Evolutionary conservation across 2,329 filamentous ascomycete species (phyloP).

Genomic region (Trichoderma sp.): DNA sequence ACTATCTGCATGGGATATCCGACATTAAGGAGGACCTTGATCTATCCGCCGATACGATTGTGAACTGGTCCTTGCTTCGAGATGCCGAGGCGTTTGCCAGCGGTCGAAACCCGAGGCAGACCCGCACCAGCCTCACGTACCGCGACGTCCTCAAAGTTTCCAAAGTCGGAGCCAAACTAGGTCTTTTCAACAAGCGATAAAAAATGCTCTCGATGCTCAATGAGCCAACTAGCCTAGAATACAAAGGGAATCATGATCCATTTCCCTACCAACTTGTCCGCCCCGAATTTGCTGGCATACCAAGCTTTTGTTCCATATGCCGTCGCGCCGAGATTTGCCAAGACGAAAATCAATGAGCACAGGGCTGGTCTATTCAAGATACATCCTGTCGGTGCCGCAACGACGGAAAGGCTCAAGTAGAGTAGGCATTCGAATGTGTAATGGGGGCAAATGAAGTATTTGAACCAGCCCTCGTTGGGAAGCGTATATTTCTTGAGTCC

Average conservation of each 20-base stretch:
- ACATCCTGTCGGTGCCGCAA: slow-evolving; percentile 66
- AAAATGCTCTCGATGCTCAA: background rate
- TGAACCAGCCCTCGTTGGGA: slow-evolving; percentile 71
- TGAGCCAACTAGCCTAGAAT: slow-evolving; percentile 42
- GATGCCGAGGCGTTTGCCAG: slow-evolving; percentile 45
- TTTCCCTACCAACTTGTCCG: slow-evolving; percentile 56
- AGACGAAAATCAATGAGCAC: slow-evolving; percentile 69
- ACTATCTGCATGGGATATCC: slow-evolving; percentile 73
- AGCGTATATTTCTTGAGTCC: slow-evolving; percentile 79
- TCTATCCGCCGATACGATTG: slow-evolving; percentile 57
- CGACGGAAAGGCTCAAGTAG: slow-evolving; percentile 73
- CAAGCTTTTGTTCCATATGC: slow-evolving; percentile 74
- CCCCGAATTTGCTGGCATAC: slow-evolving; percentile 75
- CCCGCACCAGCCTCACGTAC: slow-evolving; percentile 73
- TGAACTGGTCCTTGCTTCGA: slow-evolving; percentile 72
- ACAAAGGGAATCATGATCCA: slow-evolving; percentile 77
- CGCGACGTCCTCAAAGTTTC: slow-evolving; percentile 83
- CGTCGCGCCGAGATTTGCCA: slow-evolving; percentile 76
- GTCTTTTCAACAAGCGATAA: slow-evolving; percentile 45
- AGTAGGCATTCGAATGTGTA: slow-evolving; percentile 86
- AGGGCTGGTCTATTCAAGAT: slow-evolving; percentile 71
- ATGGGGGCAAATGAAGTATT: slow-evolving; percentile 75
- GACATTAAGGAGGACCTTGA: slow-evolving; percentile 64
- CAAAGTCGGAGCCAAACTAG: slow-evolving; percentile 67
- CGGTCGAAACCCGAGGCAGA: slow-evolving; percentile 57